A percentile compares a stretch with the other conserved stretches of the same genome.
These are phyloP conservation scores for Colletotrichum viniferum DNA, from an alignment of 2,329 filamentous ascomycete species.

Conservation along the genomic window DNA sequence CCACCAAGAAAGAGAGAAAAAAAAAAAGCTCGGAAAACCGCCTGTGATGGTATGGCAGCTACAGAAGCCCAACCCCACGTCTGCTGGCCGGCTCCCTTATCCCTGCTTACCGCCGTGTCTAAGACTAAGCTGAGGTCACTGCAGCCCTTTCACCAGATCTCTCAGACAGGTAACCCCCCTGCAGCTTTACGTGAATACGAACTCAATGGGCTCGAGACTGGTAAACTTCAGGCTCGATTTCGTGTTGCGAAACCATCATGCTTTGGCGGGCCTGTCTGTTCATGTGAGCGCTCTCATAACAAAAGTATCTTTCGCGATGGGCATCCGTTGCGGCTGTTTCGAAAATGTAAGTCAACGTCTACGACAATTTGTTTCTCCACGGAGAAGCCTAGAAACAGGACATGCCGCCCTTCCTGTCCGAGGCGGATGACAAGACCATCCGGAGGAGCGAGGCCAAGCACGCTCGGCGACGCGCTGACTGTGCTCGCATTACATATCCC, in stretches of 20 bases:
- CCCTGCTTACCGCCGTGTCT: slow-evolving; percentile 3
- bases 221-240: not conserved
- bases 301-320: not conserved
- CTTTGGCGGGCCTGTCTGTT: not conserved
- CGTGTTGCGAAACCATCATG: not conserved
- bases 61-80: slow-evolving; percentile 15
- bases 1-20: not conserved
- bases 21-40: not conserved
- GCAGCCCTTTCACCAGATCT: not conserved
- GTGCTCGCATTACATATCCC: slow-evolving; percentile 1
- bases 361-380: not conserved
- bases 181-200: slow-evolving; percentile 5
- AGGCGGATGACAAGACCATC: not conserved
- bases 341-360: not conserved
- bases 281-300: not conserved
- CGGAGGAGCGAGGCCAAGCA: not conserved
- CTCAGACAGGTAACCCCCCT: slow-evolving; percentile 7
- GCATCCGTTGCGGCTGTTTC: not conserved
- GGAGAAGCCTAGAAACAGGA: not conserved
- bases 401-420: not conserved
- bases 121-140: slow-evolving; percentile 3
- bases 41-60: not conserved
- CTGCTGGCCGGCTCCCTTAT: not conserved
- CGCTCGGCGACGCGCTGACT: slow-evolving; percentile 6
- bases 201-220: not conserved